These are phyloP conservation scores for Magnolia kwangsiensis DNA, from an alignment of 164 flowering plant genomes.

Conservation along the genomic window DNA sequence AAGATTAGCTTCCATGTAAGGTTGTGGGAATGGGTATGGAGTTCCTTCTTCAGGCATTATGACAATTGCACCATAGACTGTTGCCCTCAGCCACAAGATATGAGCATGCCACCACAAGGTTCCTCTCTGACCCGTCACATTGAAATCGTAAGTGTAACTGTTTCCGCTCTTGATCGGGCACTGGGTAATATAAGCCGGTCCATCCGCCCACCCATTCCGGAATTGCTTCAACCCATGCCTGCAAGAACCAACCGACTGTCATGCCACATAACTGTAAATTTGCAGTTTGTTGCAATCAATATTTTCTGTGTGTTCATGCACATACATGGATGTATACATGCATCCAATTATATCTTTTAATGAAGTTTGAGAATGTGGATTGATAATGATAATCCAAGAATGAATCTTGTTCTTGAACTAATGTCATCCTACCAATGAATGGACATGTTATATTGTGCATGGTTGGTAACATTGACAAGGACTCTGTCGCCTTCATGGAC, in stretches of 20 bases:
- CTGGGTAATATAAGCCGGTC: slow-evolving; percentile 68
- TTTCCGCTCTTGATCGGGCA: slow-evolving; percentile 54
- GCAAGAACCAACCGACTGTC: background rate
- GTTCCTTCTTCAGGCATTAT: slow-evolving; percentile 45
- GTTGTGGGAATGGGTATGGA: slow-evolving; percentile 55
- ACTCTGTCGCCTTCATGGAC: slow-evolving; percentile 55
- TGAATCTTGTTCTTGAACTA: background rate
- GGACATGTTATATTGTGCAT: slow-evolving; percentile 58
- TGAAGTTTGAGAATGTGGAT: background rate
- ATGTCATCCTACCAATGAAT: slow-evolving; percentile 47
- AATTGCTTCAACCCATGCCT: slow-evolving; percentile 74
- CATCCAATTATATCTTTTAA: too few species aligned
- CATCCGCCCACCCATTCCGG: slow-evolving; percentile 71
- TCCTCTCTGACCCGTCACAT: slow-evolving; percentile 55
- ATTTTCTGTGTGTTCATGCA: background rate
- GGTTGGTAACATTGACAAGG: slow-evolving; percentile 45
- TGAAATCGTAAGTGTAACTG: slow-evolving; percentile 51
- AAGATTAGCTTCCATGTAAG: slow-evolving; percentile 32
- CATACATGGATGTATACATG: background rate
- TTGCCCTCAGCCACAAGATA: slow-evolving; percentile 61
- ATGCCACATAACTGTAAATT: background rate
- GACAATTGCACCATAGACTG: slow-evolving; percentile 65
- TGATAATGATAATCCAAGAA: background rate
- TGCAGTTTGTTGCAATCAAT: background rate
- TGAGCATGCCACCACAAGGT: slow-evolving; percentile 80